phyloP scores from a whole-genome alignment of 164 flowering plant genomes.

The Warburgia ugandensis region DNA sequence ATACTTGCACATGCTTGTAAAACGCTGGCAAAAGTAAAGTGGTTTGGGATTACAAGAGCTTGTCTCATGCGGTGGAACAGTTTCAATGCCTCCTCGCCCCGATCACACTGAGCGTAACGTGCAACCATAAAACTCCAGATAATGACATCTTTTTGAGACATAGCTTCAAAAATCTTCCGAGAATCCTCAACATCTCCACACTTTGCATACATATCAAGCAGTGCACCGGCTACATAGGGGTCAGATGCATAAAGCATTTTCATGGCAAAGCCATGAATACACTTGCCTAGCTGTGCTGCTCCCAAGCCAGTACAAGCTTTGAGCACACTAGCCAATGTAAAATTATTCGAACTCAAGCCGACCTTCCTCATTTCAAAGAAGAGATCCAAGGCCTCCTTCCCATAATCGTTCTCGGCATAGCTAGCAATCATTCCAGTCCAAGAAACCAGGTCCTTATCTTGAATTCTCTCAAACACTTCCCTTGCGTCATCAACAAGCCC shows the following conservation, averaged over 20 bases:
- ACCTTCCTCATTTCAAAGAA: conserved; percentile 45
- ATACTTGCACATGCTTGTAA: conserved; percentile 66
- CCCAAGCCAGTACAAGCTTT: conserved; percentile 68
- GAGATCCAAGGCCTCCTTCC: conserved; percentile 48
- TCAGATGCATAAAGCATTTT: conserved; percentile 56
- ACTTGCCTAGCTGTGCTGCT: conserved; percentile 35
- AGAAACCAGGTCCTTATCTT: conserved; percentile 66
- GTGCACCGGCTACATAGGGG: conserved; percentile 47
- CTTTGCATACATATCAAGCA: conserved; percentile 71
- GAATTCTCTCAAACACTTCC: conserved; percentile 55
- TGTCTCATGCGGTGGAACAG: conserved; percentile 56
- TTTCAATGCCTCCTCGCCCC: conserved; percentile 42
- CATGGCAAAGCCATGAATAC: conserved; percentile 61
- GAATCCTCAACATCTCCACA: conserved; percentile 49
- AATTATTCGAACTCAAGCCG: conserved; percentile 64
- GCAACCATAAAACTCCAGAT: conserved; percentile 95
- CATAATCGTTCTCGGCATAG: conserved; percentile 56
- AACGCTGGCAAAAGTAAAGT: conserved; percentile 70
- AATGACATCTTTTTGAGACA: conserved; percentile 56
- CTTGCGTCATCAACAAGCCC: conserved; percentile 43
- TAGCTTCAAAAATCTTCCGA: conserved; percentile 43
- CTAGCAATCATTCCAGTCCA: conserved; percentile 86
- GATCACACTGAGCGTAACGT: conserved; percentile 56
- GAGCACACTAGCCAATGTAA: conserved; percentile 55
- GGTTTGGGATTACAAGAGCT: conserved; percentile 54